These are phyloP conservation scores for Phialophora verrucosa DNA, from an alignment of 2,329 filamentous ascomycete species.

Conservation along the genomic window DNA sequence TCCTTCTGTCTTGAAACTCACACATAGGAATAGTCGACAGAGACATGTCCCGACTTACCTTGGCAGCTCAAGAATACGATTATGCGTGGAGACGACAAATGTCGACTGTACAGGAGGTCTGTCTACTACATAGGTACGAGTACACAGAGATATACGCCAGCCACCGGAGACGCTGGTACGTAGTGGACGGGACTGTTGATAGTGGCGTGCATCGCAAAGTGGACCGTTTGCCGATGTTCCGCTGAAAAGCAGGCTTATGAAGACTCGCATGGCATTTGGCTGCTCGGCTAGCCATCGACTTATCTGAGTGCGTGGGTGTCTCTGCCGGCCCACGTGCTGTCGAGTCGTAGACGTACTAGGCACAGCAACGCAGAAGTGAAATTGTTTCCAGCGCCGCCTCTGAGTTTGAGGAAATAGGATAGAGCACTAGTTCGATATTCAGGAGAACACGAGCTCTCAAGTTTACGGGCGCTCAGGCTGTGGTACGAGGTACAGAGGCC, in stretches of 20 bases:
- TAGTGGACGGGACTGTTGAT: conserved; percentile 2
- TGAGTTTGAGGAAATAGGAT: not conserved
- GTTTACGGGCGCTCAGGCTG: not conserved
- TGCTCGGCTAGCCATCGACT: conserved; percentile 20
- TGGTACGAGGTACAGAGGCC: not conserved
- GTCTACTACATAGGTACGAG: not conserved
- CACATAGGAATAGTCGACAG: not conserved
- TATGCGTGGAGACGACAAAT: not conserved
- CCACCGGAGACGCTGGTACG: not conserved
- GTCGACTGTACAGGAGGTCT: not conserved
- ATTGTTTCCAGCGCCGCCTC: not conserved
- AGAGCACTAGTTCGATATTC: not conserved
- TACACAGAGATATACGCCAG: not conserved
- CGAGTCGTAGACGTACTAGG: too few relatives aligned
- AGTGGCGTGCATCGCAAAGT: conserved; percentile 8
- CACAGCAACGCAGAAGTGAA: not conserved
- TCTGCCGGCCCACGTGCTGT: conserved; percentile 19
- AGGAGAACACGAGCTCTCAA: not conserved
- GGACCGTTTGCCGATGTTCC: conserved; percentile 13
- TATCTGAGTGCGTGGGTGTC: conserved; percentile 6
- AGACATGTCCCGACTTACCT: not conserved
- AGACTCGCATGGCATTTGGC: conserved; percentile 13
- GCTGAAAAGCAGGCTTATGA: conserved; percentile 5
- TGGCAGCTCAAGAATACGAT: not conserved
- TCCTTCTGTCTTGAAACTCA: not conserved